Conservation (phyloP, 352 stramenopile species). For the Thraustotheca clavata region DNA sequence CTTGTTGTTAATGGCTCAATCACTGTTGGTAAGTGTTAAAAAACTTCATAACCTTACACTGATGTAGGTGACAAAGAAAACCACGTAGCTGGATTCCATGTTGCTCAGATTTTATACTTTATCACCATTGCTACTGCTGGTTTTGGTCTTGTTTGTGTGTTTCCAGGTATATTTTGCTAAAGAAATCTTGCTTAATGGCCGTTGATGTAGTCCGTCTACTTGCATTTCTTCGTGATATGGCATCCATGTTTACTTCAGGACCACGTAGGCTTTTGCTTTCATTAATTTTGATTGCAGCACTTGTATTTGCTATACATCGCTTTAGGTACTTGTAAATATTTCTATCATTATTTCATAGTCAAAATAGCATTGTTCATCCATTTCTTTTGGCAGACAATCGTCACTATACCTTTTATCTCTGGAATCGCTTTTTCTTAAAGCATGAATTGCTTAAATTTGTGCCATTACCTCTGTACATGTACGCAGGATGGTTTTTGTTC, state of each 20-base stretch:
- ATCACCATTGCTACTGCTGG: conserved; percentile 46
- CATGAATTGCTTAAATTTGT: conserved; percentile 62
- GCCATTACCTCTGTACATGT: conserved; percentile 47
- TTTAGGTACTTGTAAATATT: conserved; percentile 11
- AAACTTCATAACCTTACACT: not conserved
- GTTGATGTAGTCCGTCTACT: not conserved
- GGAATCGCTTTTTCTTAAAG: conserved; percentile 79
- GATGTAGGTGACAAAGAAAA: conserved; percentile 74
- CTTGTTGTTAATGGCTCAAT: conserved; percentile 70
- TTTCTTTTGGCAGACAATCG: conserved; percentile 90
- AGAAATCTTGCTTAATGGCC: not conserved
- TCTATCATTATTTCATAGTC: conserved; percentile 16
- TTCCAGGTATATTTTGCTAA: not conserved
- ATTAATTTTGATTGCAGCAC: not conserved
- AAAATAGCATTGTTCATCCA: conserved; percentile 69
- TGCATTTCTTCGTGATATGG: not conserved
- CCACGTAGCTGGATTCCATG: conserved; percentile 66
- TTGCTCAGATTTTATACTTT: conserved; percentile 72
- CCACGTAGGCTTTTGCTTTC: conserved; percentile 22
- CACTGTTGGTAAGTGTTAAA: conserved; percentile 47
- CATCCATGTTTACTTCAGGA: not conserved
- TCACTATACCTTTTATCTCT: conserved; percentile 91
- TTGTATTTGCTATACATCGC: not conserved
- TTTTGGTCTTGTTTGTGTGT: conserved; percentile 40
- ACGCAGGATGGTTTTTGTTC: conserved; percentile 53